Base-by-base conservation (phyloP, 495 filamentous ascomycete genomes). In the Talaromyces proteolyticus region DNA sequence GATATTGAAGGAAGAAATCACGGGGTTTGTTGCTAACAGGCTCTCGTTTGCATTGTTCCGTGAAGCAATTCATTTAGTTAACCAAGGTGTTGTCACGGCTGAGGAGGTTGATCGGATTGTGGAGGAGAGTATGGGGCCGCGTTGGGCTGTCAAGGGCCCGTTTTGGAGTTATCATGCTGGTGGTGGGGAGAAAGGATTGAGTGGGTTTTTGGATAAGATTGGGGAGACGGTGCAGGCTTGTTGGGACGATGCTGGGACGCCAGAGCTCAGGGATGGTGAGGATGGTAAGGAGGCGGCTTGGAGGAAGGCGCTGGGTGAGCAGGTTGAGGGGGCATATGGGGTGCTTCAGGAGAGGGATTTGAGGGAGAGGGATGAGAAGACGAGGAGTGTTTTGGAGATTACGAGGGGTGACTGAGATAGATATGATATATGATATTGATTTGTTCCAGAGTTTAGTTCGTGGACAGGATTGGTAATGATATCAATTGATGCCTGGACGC, bases 81-180 rank as follows among this genome's bases (percentile, higher is more conserved):
- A 70, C 16, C 66, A 73, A 44, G 71, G 74, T 21, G 68, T 73
- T 1, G 65, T 75, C 38, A 56, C 62, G 4, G 72, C 68, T 14
- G 57, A 61, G 24, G 74, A 78, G 52, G 62, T 77, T 11, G 74
- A 76, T 54, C 58, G 63, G 12, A 62, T 78, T 42, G 55, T 76
- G 43, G 67, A 65, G 60, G 63, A 67, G 18, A 76, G 72, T 46
- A 64, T 79, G 57, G 80, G 80, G 7, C 73, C 78, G 0, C 53
- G 79, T 44, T 83, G 80, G 80, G 70, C 75, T 7, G 70, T 78
- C 11, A 73, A 74, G 50, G 78, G 79, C 7, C 72, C 78, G 6
- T 82, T 84, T 59, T 78, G 75, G 56, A 79, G 77, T 45, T 83
- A 83, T 59, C 75, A 78, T 63, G 75, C 78, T 38, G 80, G 79